Evolutionary conservation across 345 rosid species (phyloP).

Genomic region (Eucalyptus leucophloia): DNA sequence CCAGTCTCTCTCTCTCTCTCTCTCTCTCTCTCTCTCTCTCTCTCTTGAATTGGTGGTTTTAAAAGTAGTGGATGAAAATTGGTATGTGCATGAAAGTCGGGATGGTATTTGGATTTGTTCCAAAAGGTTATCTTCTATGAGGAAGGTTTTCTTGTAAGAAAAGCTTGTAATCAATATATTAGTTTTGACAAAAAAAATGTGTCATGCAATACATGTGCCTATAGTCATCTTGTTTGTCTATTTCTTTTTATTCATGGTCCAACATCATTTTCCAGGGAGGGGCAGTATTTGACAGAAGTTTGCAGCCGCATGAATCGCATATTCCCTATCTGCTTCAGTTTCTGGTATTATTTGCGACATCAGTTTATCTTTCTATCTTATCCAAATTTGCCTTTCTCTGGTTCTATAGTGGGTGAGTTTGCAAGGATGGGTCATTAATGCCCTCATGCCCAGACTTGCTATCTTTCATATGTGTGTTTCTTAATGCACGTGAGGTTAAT

Average conservation of each 20-base stretch:
- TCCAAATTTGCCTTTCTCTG: background rate
- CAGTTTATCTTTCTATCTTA: background rate
- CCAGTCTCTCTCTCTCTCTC: background rate
- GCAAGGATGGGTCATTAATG: background rate
- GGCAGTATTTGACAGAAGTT: conserved; percentile 51
- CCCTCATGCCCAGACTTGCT: background rate
- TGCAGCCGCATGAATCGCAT: conserved; percentile 95
- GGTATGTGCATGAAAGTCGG: background rate
- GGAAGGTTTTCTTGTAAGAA: background rate
- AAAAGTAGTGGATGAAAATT: background rate
- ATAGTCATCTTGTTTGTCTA: background rate
- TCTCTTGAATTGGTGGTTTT: background rate
- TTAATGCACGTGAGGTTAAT: background rate
- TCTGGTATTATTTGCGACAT: conserved; percentile 33
- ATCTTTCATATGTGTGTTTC: background rate
- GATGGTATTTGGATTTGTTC: background rate
- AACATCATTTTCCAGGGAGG: conserved; percentile 44
- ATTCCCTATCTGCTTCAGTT: conserved; percentile 88
- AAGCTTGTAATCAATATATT: background rate
- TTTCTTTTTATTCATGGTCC: background rate
- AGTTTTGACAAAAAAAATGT: background rate
- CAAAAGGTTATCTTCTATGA: background rate
- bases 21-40: background rate
- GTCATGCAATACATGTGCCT: background rate
- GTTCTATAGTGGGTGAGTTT: background rate